Conservation (phyloP, 768 basidiomycete species). For the Pisolithus albus region DNA sequence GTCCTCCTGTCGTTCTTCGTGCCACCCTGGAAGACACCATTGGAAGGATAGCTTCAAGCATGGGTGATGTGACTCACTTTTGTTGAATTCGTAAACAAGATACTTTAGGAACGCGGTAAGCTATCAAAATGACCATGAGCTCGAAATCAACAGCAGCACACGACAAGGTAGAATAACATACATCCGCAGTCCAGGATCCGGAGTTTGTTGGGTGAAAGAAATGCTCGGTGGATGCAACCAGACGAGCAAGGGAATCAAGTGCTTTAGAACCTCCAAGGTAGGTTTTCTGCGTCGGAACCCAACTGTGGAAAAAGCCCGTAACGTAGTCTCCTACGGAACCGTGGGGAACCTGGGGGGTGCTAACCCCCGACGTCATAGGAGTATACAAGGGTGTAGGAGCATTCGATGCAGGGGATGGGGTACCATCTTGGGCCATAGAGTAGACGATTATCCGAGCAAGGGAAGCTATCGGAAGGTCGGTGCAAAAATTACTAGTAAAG, state of each 20-base stretch:
- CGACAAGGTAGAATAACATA: constrained; percentile 11
- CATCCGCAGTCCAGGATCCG: constrained; percentile 66
- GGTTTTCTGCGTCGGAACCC: constrained; percentile 34
- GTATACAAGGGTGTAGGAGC: constrained; percentile 69
- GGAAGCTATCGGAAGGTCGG: constrained; percentile 40
- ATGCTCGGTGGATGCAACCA: constrained; percentile 87
- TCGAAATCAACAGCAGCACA: background rate
- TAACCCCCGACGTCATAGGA: constrained; percentile 57
- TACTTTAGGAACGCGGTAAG: constrained; percentile 82
- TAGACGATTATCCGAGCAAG: constrained; percentile 84
- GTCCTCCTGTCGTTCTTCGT: constrained; percentile 65
- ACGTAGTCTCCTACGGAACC: constrained; percentile 50
- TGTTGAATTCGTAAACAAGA: constrained; percentile 78
- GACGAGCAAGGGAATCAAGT: constrained; percentile 76
- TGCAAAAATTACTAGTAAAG: background rate
- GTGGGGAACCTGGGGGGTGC: constrained; percentile 43
- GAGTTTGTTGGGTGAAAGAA: constrained; percentile 96
- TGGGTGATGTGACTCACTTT: constrained; percentile 38
- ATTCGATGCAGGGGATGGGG: constrained; percentile 39
- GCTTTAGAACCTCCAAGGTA: constrained; percentile 82
- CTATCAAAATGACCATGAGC: constrained; percentile 29
- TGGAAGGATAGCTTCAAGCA: constrained; percentile 56
- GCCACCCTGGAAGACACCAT: constrained; percentile 41
- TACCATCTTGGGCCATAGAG: constrained; percentile 81
- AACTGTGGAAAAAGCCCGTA: constrained; percentile 49